phyloP scores from a whole-genome alignment of 441 rosid species.

The Capsella rubella region DNA sequence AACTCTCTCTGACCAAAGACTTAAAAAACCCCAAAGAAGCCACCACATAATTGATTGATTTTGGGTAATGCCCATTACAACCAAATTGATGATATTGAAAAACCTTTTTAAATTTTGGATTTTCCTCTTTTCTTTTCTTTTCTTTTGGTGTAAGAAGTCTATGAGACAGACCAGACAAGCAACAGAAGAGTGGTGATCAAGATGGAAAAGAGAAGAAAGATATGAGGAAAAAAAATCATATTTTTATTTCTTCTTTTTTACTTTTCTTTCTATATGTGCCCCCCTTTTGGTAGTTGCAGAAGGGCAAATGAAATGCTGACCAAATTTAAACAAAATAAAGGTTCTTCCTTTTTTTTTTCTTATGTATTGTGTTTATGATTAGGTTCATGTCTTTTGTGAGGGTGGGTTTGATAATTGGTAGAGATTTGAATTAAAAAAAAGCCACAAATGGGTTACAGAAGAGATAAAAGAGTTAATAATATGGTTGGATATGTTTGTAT shows the following conservation, averaged over 20 bases:
- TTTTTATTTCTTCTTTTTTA: background rate
- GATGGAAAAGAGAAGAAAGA: slow-evolving; percentile 25
- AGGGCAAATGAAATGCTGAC: slow-evolving; percentile 41
- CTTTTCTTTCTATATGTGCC: slow-evolving; percentile 2
- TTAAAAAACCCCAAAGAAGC: slow-evolving; percentile 83
- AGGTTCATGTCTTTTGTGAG: slow-evolving; percentile 31
- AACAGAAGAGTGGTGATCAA: slow-evolving; percentile 55
- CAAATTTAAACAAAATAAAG: slow-evolving; percentile 9
- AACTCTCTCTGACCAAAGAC: slow-evolving; percentile 80
- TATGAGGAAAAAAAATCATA: background rate
- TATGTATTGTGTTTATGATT: slow-evolving; percentile 30
- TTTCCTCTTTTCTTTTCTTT: slow-evolving; percentile 28
- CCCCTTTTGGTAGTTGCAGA: slow-evolving; percentile 42
- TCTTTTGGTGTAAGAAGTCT: slow-evolving; percentile 7
- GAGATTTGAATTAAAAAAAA: slow-evolving; percentile 25
- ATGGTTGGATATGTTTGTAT: slow-evolving; percentile 17
- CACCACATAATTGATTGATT: slow-evolving; percentile 70
- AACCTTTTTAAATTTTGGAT: background rate
- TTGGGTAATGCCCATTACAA: slow-evolving; percentile 38
- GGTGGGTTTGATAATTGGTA: slow-evolving; percentile 20
- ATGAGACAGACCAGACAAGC: slow-evolving; percentile 66
- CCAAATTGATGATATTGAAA: slow-evolving; percentile 23
- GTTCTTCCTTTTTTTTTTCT: slow-evolving; percentile 16
- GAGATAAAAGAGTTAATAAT: background rate
- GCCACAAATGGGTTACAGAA: slow-evolving; percentile 19